phyloP scores from a whole-genome alignment of 805 yeast species.

The Cyberlindnera maclurae region DNA sequence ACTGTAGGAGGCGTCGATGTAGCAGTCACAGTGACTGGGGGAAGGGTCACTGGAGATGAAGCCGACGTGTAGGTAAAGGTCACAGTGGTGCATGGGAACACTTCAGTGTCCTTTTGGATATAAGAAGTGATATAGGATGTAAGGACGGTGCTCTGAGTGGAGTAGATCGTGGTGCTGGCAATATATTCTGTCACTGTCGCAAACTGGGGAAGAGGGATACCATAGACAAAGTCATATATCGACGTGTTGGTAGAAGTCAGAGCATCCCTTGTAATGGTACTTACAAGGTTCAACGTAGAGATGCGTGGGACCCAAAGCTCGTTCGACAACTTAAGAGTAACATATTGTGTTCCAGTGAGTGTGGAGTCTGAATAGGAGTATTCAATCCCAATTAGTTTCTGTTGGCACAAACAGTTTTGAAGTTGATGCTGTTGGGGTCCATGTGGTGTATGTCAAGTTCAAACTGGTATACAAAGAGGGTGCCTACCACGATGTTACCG shows the following conservation, averaged over 20 bases:
- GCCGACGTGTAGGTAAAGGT: slow-evolving; percentile 10
- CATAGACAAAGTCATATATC: slow-evolving; percentile 11
- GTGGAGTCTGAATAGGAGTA: slow-evolving; percentile 5
- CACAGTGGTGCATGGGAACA: slow-evolving; percentile 14
- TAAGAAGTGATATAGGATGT: slow-evolving; percentile 13
- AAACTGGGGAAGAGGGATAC: slow-evolving; percentile 7
- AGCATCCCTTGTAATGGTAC: slow-evolving; percentile 5
- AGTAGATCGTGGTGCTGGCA: slow-evolving; percentile 11
- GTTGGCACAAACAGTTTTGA: slow-evolving; percentile 1
- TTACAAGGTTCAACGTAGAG: slow-evolving; percentile 2
- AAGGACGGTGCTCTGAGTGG: slow-evolving; percentile 2
- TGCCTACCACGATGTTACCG: slow-evolving; percentile 3
- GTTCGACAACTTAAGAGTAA: slow-evolving; percentile 13
- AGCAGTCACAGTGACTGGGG: slow-evolving; percentile 2
- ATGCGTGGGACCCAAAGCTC: slow-evolving; percentile 14
- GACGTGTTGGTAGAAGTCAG: slow-evolving; percentile 3
- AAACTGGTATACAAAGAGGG: slow-evolving; percentile 2
- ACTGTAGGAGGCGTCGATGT: slow-evolving; percentile 3
- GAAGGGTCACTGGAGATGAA: background rate
- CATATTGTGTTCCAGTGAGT: slow-evolving; percentile 8
- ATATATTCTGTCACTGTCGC: slow-evolving; percentile 12
- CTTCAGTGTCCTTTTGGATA: slow-evolving; percentile 7
- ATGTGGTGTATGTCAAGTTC: slow-evolving; percentile 13
- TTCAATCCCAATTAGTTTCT: slow-evolving; percentile 1
- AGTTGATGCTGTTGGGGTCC: slow-evolving; percentile 1